Evolutionary conservation across 495 filamentous ascomycete species (phyloP).

Genomic region (Sordaria brevicollis): DNA sequence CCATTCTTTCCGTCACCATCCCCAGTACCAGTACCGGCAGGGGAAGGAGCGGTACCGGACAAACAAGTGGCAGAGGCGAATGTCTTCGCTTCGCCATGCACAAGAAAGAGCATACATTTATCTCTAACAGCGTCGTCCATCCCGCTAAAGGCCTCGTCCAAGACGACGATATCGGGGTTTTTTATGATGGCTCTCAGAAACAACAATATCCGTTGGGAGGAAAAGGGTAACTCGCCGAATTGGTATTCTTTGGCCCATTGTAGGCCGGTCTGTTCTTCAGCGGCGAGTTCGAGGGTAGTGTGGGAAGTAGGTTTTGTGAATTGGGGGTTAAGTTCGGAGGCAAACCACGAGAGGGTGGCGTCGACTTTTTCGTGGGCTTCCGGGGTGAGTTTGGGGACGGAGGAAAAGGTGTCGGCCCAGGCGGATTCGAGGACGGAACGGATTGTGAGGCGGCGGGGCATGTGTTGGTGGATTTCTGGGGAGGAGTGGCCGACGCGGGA

Average conservation of each 20-base stretch:
- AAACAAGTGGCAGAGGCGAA: conserved; percentile 6
- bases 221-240: conserved; percentile 68
- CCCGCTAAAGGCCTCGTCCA: conserved; percentile 89
- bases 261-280: conserved; percentile 17
- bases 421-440: conserved; percentile 70
- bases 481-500: conserved; percentile 82
- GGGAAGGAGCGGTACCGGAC: not conserved
- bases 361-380: conserved; percentile 47
- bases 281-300: not conserved
- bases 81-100: conserved; percentile 42
- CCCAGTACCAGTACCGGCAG: not conserved
- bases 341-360: conserved; percentile 62
- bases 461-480: conserved; percentile 88
- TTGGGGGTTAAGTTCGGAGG: conserved; percentile 55
- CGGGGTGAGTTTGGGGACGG: conserved; percentile 50
- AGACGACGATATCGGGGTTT: conserved; percentile 74
- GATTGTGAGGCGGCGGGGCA: conserved; percentile 68
- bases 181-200: conserved; percentile 80
- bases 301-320: not conserved
- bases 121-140: conserved; percentile 76
- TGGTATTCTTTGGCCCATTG: conserved; percentile 58
- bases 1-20: too few relatives aligned
- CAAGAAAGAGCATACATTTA: conserved; percentile 72
- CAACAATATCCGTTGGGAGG: conserved; percentile 71
- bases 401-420: conserved; percentile 78